A percentile compares a stretch with the other conserved stretches of the same genome.
Evolutionary conservation across 73 alveolate genomes (phyloP).

Genomic region (Blepharisma japonicum): DNA sequence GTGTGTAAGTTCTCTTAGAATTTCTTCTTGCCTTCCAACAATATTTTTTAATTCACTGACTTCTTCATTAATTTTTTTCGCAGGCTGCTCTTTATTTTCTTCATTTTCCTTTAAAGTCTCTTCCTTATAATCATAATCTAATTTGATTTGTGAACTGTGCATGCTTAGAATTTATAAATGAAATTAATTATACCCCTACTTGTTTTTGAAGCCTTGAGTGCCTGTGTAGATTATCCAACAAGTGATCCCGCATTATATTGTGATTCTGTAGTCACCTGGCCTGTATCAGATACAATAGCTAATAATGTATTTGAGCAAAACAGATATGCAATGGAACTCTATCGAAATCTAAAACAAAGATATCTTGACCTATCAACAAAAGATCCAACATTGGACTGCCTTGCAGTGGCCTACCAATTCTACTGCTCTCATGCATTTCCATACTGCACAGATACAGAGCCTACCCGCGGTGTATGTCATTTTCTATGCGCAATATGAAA

Average conservation of each 20-base stretch:
- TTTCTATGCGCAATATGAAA: constrained; percentile 9
- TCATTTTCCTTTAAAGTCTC: too few species aligned
- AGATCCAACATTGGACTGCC: constrained; percentile 10
- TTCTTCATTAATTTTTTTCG: too few species aligned
- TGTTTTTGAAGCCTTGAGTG: neutral
- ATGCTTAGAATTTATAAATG: too few species aligned
- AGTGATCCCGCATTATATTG: neutral
- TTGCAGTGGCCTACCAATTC: constrained; percentile 12
- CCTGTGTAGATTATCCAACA: neutral
- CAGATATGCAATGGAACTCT: neutral
- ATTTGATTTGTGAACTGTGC: too few species aligned
- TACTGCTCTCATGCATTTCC: constrained; percentile 22
- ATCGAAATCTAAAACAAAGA: constrained; percentile 7
- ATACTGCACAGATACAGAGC: constrained; percentile 10
- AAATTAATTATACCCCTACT: too few species aligned
- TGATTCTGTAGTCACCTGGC: constrained; percentile 19
- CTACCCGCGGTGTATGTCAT: constrained; percentile 11
- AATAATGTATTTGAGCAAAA: neutral
- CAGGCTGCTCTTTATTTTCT: too few species aligned
- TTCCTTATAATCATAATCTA: too few species aligned
- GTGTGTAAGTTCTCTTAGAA: too few species aligned
- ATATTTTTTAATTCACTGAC: too few species aligned
- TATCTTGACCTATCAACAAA: neutral
- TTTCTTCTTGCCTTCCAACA: too few species aligned
- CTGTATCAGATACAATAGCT: neutral